Conservation (phyloP, 2,329 filamentous ascomycete genomes). For the Fusarium buxicola region DNA sequence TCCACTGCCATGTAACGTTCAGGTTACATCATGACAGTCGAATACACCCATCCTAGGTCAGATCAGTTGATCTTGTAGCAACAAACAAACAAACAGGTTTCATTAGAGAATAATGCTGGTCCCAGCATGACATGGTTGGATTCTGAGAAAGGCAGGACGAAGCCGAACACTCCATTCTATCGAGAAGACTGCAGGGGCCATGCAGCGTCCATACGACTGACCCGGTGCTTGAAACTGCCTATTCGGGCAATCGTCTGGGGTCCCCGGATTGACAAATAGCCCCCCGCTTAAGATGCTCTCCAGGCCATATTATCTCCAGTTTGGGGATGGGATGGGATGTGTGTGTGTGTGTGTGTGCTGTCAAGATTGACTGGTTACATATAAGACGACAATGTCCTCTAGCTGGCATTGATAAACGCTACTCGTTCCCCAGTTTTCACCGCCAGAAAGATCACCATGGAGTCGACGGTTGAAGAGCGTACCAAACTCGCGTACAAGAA, state of each 20-base stretch:
- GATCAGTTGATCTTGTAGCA: not conserved
- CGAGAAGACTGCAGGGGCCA: not conserved
- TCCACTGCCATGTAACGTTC: slow-evolving; percentile 1
- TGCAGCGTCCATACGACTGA: slow-evolving; percentile 13
- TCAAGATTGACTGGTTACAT: not conserved
- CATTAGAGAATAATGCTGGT: not conserved
- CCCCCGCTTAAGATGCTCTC: slow-evolving; percentile 1
- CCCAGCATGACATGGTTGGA: not conserved
- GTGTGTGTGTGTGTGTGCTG: not conserved
- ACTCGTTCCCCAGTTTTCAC: not conserved
- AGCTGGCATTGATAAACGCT: not conserved
- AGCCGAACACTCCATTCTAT: not conserved
- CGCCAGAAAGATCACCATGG: slow-evolving; percentile 17
- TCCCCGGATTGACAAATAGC: slow-evolving; percentile 37
- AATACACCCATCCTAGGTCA: not conserved
- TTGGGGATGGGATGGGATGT: slow-evolving; percentile 1
- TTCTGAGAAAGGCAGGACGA: not conserved
- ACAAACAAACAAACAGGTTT: not conserved
- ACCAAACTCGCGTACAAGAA: slow-evolving; percentile 41
- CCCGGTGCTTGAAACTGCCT: slow-evolving; percentile 29
- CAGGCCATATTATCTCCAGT: not conserved
- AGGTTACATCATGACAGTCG: slow-evolving; percentile 7
- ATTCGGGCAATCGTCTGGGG: slow-evolving; percentile 34
- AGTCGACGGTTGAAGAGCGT: slow-evolving; percentile 29
- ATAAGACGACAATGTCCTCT: slow-evolving; percentile 4